Evolutionary conservation across 805 yeast species (phyloP), one percentile per base, ranked within the genome.

Genomic region (Kuraishia molischiana): DNA sequence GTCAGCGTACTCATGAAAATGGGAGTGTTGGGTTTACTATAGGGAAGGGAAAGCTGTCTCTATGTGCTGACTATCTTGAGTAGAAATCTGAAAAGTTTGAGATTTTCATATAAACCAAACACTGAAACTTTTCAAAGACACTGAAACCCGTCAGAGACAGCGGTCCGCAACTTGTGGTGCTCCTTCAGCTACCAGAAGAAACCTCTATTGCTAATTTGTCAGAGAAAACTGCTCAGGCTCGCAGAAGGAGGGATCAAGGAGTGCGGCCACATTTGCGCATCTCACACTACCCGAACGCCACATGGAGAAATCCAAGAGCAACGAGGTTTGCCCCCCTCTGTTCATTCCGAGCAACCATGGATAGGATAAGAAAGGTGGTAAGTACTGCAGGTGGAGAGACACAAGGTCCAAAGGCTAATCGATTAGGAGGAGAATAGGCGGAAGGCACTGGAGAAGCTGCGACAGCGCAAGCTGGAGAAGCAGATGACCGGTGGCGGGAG

Each of bases 401-500:
- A 10, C 15, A 17, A 4, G 13, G 18, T 33, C 36, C 41, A 24
- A 34, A 24, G 29, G 42, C 39, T n/a, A n/a, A n/a, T 21, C 20
- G 4, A 18, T 20, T 11, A 77, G 84, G 84, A 76, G 35, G 78
- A 72, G 21, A 81, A 80, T 51, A 62, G 92, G 43, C 64, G 67
- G 32, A 66, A 66, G 38, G 86, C 87, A 0, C 48, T 79, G 6
- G 83, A 77, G 39, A 57, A 80, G 40, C 62, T 81, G 26, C 64
- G 69, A 43, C 63, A 65, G 35, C 61, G 69, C 44, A 74, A 56
- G 36, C 30, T 35, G 29, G 24, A 37, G 33, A 26, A 31, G 19
- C 10, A 24, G 19, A 17, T 22, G 2, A 31, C 10, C 10, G 21
- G 5, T 5, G n/a, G n/a, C 14, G 35, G 14, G 24, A 24, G 38